These are phyloP conservation scores for Rubia tinctorum DNA, from an alignment of 305 asterid species.

Conservation along the genomic window DNA sequence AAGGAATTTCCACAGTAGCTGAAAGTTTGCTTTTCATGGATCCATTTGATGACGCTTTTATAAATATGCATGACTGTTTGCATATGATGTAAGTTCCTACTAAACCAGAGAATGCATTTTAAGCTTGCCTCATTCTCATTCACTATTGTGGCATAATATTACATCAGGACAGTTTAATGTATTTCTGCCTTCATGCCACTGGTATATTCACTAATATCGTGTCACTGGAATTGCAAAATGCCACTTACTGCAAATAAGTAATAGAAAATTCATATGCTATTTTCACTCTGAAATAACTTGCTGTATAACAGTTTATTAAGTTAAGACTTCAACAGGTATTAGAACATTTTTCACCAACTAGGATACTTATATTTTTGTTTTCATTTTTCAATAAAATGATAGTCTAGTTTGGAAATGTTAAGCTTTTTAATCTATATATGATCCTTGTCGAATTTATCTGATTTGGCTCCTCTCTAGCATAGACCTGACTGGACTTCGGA, in stretches of 20 bases:
- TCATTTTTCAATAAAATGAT: neutral
- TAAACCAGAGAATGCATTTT: slow-evolving; percentile 2
- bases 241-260: neutral
- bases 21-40: slow-evolving; percentile 89
- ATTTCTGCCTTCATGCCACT: too few species aligned
- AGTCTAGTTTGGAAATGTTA: neutral
- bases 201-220: neutral
- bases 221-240: neutral
- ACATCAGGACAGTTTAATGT: too few species aligned
- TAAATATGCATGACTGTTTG: slow-evolving; percentile 63
- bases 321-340: neutral
- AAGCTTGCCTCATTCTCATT: neutral
- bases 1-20: slow-evolving; percentile 69
- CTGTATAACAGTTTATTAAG: too few species aligned
- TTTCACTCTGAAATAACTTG: neutral
- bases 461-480: too few species aligned
- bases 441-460: too few species aligned
- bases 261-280: neutral
- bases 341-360: neutral
- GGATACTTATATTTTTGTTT: neutral
- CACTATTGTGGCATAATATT: too few species aligned
- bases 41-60: slow-evolving; percentile 79
- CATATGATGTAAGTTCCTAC: slow-evolving; percentile 67
- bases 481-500: too few species aligned
- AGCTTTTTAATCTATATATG: neutral